phyloP scores from a whole-genome alignment of 768 basidiomycete species.

The Chalciporus piperatus region DNA sequence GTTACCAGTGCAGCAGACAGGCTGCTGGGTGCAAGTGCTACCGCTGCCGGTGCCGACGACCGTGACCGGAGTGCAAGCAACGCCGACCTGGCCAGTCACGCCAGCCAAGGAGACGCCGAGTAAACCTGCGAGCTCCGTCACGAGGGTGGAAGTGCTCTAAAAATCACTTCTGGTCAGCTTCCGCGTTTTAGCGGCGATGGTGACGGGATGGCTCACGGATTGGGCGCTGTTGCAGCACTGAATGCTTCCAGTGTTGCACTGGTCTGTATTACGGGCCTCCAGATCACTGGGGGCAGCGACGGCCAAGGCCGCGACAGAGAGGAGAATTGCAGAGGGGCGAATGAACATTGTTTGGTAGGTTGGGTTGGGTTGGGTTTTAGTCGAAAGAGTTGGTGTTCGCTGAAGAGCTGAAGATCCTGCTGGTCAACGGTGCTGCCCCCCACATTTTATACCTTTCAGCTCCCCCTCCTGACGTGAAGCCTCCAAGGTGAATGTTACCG shows the following conservation, averaged over 20 bases:
- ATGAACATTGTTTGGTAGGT: neutral
- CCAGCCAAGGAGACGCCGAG: neutral
- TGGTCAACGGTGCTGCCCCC: too few species aligned
- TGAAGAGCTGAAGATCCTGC: too few species aligned
- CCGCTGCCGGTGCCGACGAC: neutral
- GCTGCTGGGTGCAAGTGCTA: constrained; percentile 6
- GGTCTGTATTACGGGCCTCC: neutral
- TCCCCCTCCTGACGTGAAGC: too few species aligned
- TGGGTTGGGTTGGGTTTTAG: too few species aligned
- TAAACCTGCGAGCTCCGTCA: neutral
- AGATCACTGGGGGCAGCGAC: constrained; percentile 8
- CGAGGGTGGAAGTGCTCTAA: neutral
- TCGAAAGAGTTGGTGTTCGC: too few species aligned
- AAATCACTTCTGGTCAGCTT: neutral
- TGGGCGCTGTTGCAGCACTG: neutral
- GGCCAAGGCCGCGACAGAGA: constrained; percentile 6
- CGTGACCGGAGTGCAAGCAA: neutral
- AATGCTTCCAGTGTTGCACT: neutral
- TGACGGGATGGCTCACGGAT: neutral
- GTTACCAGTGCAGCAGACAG: constrained; percentile 18
- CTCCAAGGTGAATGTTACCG: too few species aligned
- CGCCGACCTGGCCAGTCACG: neutral
- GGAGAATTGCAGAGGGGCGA: neutral
- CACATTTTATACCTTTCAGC: too few species aligned
- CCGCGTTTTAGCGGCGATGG: too few species aligned